Base-by-base conservation (phyloP, 2,329 filamentous ascomycete genomes). In the Neopestalotiopsis clavispora region DNA sequence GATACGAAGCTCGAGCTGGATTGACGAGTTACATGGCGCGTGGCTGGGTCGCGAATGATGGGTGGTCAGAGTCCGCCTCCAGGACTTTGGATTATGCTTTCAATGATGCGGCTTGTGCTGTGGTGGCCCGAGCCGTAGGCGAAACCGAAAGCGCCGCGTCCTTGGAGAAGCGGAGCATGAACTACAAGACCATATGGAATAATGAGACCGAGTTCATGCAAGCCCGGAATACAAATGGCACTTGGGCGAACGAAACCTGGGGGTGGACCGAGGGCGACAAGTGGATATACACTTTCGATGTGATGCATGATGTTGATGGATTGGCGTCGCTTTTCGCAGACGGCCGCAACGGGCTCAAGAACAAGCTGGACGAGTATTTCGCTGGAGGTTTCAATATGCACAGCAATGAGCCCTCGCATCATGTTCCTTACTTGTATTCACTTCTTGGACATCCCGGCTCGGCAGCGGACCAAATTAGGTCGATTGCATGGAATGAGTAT, bases 201-300 rank as follows among this genome's bases (percentile, higher is more conserved):
- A 70, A 76, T 32, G 74, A 79, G 2, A 84, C 82, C 0, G 74
- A 80, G 23, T 85, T 85, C 71, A 85, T 85, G 83, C 80, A 83
- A 70, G 81, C 83, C 7, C 81, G 80, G 28, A 85, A 86, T 70
- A 76, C 73, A 13, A 85, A 85, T 70, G 82, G 83, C 6, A 80
- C 80, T 0, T 85, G 82, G 79, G 82, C 83, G 0, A 77, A 80
- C 49, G 74, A 75, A 1, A 78, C 79, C 1, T 83, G 82, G 78
- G 84, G 84, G 40, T 85, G 83, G 83, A 84, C 83, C 0, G 84
- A 85, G 73, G 84, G 83, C 14, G 82, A 85, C 70, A 79, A 83
- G 62, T 85, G 83, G 83, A 81, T 84, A n/a, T 86, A 85, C 72
- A 84, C 82, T 0, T 84, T 86, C 71, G 80, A 84, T 61, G 83